These are phyloP conservation scores for Sporisorium scitamineum DNA, from an alignment of 1,284 basidiomycete species.

Conservation along the genomic window DNA sequence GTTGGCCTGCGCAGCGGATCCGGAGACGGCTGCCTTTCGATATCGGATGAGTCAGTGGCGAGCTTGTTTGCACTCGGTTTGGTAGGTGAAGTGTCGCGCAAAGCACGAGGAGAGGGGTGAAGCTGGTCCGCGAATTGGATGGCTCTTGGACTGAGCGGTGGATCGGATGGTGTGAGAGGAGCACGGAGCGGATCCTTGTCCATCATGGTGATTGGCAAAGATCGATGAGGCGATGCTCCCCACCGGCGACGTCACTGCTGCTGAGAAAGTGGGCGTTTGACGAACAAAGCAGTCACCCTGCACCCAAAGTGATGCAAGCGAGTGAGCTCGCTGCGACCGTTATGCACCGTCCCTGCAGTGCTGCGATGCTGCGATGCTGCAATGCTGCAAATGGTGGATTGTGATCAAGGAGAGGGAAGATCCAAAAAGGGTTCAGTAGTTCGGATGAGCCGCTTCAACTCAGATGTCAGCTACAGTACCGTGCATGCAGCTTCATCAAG, in stretches of 20 bases:
- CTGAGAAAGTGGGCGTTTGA: background rate
- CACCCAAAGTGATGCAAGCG: background rate
- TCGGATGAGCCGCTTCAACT: slow-evolving; percentile 20
- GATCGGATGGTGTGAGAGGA: slow-evolving; percentile 22
- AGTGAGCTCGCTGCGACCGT: slow-evolving; percentile 3
- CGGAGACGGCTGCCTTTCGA: slow-evolving; percentile 18
- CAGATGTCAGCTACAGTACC: no score
- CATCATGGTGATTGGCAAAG: slow-evolving; percentile 14
- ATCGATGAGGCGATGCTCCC: background rate
- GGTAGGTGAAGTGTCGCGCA: slow-evolving; percentile 28
- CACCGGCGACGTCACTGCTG: background rate
- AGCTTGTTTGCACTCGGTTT: slow-evolving; percentile 4
- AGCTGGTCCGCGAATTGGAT: slow-evolving; percentile 43
- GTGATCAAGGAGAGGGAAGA: slow-evolving; percentile 2
- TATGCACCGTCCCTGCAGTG: background rate
- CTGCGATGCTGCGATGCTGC: no score
- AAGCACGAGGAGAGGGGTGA: slow-evolving; percentile 14
- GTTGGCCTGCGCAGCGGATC: slow-evolving; percentile 27
- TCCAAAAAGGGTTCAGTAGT: slow-evolving; percentile 10
- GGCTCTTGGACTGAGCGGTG: slow-evolving; percentile 35
- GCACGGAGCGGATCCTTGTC: slow-evolving; percentile 42
- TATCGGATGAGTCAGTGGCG: background rate
- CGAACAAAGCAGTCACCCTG: slow-evolving; percentile 6
- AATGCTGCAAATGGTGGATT: background rate
- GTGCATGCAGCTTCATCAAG: background rate